Base-by-base conservation (phyloP, 1,139 yeast species). In the Pichia sp. region DNA sequence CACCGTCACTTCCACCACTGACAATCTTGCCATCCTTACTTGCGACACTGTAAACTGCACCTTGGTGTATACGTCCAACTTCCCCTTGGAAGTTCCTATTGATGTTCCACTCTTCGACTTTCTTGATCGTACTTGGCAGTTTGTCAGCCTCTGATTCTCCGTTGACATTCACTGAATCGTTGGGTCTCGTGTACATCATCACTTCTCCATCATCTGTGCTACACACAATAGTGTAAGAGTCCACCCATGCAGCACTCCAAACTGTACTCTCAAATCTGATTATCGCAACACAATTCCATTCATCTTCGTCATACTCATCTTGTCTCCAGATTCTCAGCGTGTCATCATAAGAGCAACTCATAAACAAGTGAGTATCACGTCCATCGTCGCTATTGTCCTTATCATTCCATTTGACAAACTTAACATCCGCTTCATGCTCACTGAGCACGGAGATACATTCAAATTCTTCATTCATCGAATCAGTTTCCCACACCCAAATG, bases 401-500 rank as follows among this genome's bases (percentile, higher is more conserved):
- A 0, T 91, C 87, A 11, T 30, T 27, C 96, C 96, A 91, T 1
- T 69, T 69, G 6, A 91, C 91, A 54, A 81, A 81, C 60, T 91
- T 91, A 13, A 91, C 91, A 56, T 91, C 99, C 51, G 91, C 98
- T 23, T 85, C 76, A 55, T 93, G 98, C 44, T 93, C 98, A 53
- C 86, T 94, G 37, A 93, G 67, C 4, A 91, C 98, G 33, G 88
- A 77, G 25, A 91, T 70, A 59, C 99, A 91, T 59, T 93, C 98
- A 56, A 88, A 91, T 53, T 91, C 98, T 57, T 91, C 98, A 46
- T 87, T 82, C 32, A 80, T 70, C 41, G 86, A 96, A 56, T 88
- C 97, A 6, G 96, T 83, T 56, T 91, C 98, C 98, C 99, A 91
- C 27, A 91, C 76, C 99, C 99, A 91, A 5, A 88, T 82, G 18